Evolutionary conservation across 805 yeast species (phyloP).

Genomic region (Hanseniaspora lachancei): DNA sequence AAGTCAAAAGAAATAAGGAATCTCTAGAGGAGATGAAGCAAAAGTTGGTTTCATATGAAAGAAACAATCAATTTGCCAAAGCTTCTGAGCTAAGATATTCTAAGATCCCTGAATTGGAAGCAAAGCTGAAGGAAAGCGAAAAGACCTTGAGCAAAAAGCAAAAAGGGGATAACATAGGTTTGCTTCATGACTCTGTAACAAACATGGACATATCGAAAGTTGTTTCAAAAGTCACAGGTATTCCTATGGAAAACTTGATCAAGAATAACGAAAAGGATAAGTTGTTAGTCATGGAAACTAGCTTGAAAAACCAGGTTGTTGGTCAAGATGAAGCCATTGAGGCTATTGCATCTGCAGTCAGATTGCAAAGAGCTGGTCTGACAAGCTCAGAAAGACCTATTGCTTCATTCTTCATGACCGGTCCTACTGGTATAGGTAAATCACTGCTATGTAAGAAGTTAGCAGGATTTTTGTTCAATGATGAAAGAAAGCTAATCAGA

Average conservation of each 20-base stretch:
- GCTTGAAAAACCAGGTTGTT: constrained; percentile 63
- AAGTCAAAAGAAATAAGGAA: constrained; percentile 64
- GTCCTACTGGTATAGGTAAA: constrained; percentile 98
- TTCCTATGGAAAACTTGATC: constrained; percentile 80
- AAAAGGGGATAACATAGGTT: constrained; percentile 27
- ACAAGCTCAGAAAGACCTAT: constrained; percentile 91
- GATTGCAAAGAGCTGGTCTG: constrained; percentile 91
- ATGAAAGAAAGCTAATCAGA: constrained; percentile 71
- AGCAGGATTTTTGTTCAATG: constrained; percentile 84
- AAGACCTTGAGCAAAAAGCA: constrained; percentile 16
- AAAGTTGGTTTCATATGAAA: constrained; percentile 69
- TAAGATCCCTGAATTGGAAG: constrained; percentile 67
- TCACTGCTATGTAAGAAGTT: constrained; percentile 88
- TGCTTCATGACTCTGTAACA: constrained; percentile 74
- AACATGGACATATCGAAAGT: constrained; percentile 89
- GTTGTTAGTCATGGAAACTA: constrained; percentile 71
- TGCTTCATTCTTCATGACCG: constrained; percentile 90
- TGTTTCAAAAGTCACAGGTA: constrained; percentile 88
- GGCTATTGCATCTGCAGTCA: constrained; percentile 84
- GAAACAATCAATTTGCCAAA: constrained; percentile 71
- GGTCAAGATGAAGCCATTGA: constrained; percentile 94
- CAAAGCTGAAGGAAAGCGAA: constrained; percentile 27
- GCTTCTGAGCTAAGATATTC: constrained; percentile 87
- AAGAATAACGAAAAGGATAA: constrained; percentile 83
- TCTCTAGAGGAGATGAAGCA: constrained; percentile 72